Evolutionary conservation across 495 filamentous ascomycete species (phyloP).

Genomic region (Rhypophila decipiens): DNA sequence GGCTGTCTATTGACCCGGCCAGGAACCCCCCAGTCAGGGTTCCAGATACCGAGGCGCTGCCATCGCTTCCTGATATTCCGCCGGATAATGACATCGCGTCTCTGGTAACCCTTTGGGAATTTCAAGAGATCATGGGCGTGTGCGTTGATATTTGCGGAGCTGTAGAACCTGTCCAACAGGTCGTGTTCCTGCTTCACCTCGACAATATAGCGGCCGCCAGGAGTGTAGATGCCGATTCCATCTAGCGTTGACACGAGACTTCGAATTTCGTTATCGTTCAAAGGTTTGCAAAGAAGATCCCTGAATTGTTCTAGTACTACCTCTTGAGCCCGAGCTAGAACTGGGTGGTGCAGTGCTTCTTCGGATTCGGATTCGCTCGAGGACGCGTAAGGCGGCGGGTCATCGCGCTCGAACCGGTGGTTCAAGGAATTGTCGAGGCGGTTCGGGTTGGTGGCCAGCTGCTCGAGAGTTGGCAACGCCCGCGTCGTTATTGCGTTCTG

Average conservation of each 20-base stretch:
- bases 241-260: too few species aligned
- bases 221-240: background rate
- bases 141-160: background rate
- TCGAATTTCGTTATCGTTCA: background rate
- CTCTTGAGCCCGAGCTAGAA: background rate
- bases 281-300: background rate
- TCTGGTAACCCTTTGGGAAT: background rate
- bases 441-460: background rate
- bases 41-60: constrained; percentile 8
- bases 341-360: background rate
- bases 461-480: background rate
- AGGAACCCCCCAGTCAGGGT: constrained; percentile 5
- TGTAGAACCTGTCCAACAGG: background rate
- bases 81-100: background rate
- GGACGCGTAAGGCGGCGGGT: background rate
- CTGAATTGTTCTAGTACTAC: background rate
- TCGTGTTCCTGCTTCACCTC: background rate
- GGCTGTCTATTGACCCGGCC: background rate
- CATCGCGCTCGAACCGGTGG: background rate
- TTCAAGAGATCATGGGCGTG: background rate
- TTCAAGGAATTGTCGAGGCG: background rate
- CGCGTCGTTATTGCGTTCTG: background rate
- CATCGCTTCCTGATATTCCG: constrained; percentile 3
- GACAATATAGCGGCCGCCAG: background rate
- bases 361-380: background rate